Percentiles rank a stretch among this genome's conserved stretches.
Conservation (phyloP, 2,329 filamentous ascomycete species). For the Eutypella sp. region DNA sequence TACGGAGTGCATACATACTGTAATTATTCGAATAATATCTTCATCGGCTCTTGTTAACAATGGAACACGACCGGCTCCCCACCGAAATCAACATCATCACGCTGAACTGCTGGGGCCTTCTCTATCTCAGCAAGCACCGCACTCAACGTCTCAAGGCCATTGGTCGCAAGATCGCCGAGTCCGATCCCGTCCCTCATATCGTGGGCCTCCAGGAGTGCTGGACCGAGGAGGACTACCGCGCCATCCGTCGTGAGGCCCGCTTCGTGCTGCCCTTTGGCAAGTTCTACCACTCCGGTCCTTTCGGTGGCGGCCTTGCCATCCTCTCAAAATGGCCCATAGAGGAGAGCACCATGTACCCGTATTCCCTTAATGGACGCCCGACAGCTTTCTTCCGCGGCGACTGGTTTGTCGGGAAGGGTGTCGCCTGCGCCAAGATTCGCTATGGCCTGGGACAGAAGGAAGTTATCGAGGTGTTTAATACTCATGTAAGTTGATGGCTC, state of each 20-base stretch:
- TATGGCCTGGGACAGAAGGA: slow-evolving; percentile 61
- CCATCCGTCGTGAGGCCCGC: slow-evolving; percentile 68
- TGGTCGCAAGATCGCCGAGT: slow-evolving; percentile 68
- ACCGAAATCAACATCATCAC: slow-evolving; percentile 73
- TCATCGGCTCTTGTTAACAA: slow-evolving; percentile 10
- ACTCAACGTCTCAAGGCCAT: slow-evolving; percentile 77
- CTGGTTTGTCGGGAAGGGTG: slow-evolving; percentile 94
- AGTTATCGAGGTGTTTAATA: slow-evolving; percentile 85
- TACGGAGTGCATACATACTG: no score
- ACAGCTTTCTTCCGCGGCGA: slow-evolving; percentile 92
- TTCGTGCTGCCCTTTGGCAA: slow-evolving; percentile 82
- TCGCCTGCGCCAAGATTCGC: slow-evolving; percentile 76
- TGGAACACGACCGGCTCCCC: slow-evolving; percentile 32
- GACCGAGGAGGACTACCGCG: slow-evolving; percentile 77
- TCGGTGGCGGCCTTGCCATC: slow-evolving; percentile 84
- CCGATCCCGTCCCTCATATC: slow-evolving; percentile 68
- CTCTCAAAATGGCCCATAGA: slow-evolving; percentile 89
- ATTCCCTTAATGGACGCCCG: slow-evolving; percentile 88
- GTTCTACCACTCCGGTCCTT: slow-evolving; percentile 85
- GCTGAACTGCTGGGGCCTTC: slow-evolving; percentile 96
- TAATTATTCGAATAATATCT: background rate
- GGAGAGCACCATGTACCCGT: slow-evolving; percentile 79
- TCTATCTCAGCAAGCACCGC: slow-evolving; percentile 75
- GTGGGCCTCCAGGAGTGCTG: slow-evolving; percentile 96
- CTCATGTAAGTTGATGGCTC: slow-evolving; percentile 64